Evolutionary conservation across 1,139 yeast genomes (phyloP), one percentile per base, ranked within the genome.

Genomic region (Sugiyamaella xylanicola): DNA sequence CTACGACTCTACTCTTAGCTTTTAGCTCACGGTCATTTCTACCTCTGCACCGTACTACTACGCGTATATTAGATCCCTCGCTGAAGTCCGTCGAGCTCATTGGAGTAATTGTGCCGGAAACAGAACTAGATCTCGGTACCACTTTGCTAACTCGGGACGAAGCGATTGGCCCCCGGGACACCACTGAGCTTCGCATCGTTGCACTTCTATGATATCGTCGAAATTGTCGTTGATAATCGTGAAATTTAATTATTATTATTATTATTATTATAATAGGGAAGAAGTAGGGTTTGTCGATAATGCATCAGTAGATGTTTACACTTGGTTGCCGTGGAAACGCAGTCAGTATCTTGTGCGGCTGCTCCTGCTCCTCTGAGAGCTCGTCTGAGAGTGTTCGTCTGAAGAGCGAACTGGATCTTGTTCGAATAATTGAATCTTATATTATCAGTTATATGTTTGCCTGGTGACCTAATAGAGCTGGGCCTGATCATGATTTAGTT

Each of bases 41-140:
- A 2, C 89, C 95, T 53, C 98, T 79, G 68, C 97, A 91, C 62
- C 98, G 81, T 22, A 91, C 96, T 2, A 88, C 88, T 22, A 92
- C 97, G 64, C 86, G 86, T 54, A 88, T 87, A 66, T 87, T 81
- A 51, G 77, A 60, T 11, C 65, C 70, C 2, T 57, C 59, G 20
- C 13, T 32, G 15, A 15, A 32, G 15, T 32, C 37, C 5, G 8
- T 32, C 15, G 37, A 32, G 15, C 4, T 32, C 15, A 32, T 5
- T 25, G 32, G 11, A 25, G 9, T 4, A n/a, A 8, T n/a, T 32
- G 37, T 8, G 15, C 37, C 13, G 15, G 48, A 20, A 15, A 5
- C 40, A 4, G 39, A 5, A 17, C 40, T 44, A 16, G 39, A 11
- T 8, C 29, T 25, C 4, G 29, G 9, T 17, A 21, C 7, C n/a